Evolutionary conservation across 2,329 filamentous ascomycete genomes (phyloP).

Genomic region (Lithohypha guttulata): DNA sequence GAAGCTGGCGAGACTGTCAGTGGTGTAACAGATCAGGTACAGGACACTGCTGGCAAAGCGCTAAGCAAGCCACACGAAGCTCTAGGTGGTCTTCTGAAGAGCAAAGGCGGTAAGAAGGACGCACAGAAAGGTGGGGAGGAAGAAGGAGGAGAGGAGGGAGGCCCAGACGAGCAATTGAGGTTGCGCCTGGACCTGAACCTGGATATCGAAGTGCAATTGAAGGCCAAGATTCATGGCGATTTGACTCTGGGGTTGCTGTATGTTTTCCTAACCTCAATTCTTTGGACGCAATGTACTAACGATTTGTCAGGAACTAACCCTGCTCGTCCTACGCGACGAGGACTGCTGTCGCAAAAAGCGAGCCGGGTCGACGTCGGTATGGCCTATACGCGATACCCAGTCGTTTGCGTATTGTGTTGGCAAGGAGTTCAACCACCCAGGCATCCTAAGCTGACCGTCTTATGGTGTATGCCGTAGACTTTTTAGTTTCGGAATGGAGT

Average conservation of each 20-base stretch:
- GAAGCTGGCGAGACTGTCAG: slow-evolving; percentile 45
- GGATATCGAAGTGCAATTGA: slow-evolving; percentile 52
- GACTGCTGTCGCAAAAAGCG: no score
- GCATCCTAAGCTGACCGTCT: no score
- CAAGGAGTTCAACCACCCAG: no score
- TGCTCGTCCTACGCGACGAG: no score
- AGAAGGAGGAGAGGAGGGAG: slow-evolving; percentile 12
- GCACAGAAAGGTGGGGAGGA: slow-evolving; percentile 43
- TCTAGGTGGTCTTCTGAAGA: slow-evolving; percentile 26
- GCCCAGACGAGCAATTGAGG: slow-evolving; percentile 34
- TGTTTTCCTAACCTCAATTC: slow-evolving; percentile 19
- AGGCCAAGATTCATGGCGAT: slow-evolving; percentile 56
- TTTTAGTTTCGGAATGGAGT: no score
- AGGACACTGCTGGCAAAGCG: slow-evolving; percentile 40
- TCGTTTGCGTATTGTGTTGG: no score
- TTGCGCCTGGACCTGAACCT: slow-evolving; percentile 50
- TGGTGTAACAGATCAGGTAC: slow-evolving; percentile 31
- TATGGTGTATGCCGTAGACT: no score
- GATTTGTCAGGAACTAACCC: no score
- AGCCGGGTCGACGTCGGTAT: no score
- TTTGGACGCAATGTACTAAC: no score
- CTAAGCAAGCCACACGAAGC: slow-evolving; percentile 35
- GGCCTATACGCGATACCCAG: no score
- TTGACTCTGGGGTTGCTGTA: slow-evolving; percentile 44
- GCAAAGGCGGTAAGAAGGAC: slow-evolving; percentile 30